A percentile compares a stretch with the other conserved stretches of the same genome.
These are phyloP conservation scores for Chloranthus sessilifolius DNA, from an alignment of 164 flowering plant species.

Conservation along the genomic window DNA sequence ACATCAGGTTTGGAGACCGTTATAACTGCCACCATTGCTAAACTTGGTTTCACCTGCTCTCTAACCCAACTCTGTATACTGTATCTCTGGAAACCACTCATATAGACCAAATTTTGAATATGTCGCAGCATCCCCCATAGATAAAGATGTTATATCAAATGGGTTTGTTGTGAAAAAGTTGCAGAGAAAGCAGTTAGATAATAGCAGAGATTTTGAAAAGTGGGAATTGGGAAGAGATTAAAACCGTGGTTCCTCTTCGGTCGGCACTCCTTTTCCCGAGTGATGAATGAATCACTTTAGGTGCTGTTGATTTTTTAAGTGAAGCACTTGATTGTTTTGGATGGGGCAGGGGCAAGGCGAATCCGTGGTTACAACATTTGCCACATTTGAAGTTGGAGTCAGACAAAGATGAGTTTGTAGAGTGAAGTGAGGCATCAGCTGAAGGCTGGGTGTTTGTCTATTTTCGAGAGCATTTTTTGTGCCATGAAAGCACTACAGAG, in stretches of 20 bases:
- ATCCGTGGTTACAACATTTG: constrained; percentile 81
- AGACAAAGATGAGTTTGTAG: constrained; percentile 58
- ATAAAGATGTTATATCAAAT: constrained; percentile 29
- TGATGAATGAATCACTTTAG: constrained; percentile 37
- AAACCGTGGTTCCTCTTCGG: constrained; percentile 54
- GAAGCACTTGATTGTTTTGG: constrained; percentile 76
- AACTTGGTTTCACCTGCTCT: constrained; percentile 33
- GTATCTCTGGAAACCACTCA: constrained; percentile 7
- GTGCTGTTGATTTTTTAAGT: constrained; percentile 44
- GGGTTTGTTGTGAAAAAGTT: constrained; percentile 62
- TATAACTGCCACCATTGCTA: constrained; percentile 31
- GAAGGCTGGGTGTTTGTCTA: constrained; percentile 67
- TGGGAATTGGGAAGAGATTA: constrained; percentile 53
- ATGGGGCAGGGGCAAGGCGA: constrained; percentile 87
- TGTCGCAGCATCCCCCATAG: constrained; percentile 24
- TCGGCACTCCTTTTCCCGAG: constrained; percentile 68
- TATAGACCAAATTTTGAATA: constrained; percentile 28
- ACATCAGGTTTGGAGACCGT: constrained; percentile 12
- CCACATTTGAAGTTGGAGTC: constrained; percentile 73
- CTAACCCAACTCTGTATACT: constrained; percentile 18
- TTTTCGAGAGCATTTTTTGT: constrained; percentile 82
- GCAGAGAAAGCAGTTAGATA: constrained; percentile 20
- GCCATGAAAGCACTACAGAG: constrained; percentile 65
- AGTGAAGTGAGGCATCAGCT: constrained; percentile 76
- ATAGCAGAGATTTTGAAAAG: constrained; percentile 32